Evolutionary conservation across 441 rosid genomes (phyloP).

Genomic region (Eutrema salsugineum): DNA sequence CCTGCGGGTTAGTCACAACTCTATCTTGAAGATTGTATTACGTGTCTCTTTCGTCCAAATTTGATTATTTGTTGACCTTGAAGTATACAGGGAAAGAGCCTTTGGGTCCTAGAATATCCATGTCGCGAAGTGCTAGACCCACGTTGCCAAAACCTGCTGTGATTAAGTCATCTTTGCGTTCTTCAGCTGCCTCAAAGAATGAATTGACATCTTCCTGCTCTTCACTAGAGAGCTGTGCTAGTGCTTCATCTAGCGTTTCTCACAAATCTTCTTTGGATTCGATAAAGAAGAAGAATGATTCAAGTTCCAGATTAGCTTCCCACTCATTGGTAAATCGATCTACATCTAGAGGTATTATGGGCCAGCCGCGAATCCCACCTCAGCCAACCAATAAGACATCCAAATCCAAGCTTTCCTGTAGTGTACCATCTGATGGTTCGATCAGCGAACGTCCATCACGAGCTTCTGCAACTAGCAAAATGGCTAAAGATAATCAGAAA

Average conservation of each 20-base stretch:
- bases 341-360: slow-evolving; percentile 43
- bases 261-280: slow-evolving; percentile 41
- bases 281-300: slow-evolving; percentile 38
- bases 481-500: slow-evolving; percentile 15
- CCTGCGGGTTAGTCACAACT: slow-evolving; percentile 34
- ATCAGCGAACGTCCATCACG: slow-evolving; percentile 74
- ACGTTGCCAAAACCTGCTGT: slow-evolving; percentile 48
- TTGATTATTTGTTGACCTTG: not conserved
- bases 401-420: slow-evolving; percentile 48
- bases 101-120: slow-evolving; percentile 32
- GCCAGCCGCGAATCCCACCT: slow-evolving; percentile 38
- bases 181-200: slow-evolving; percentile 49
- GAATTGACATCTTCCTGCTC: slow-evolving; percentile 66
- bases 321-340: slow-evolving; percentile 38
- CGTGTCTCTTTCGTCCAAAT: not conserved
- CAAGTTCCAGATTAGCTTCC: slow-evolving; percentile 35
- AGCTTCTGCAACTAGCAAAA: slow-evolving; percentile 44
- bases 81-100: slow-evolving; percentile 51
- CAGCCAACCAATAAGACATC: slow-evolving; percentile 45
- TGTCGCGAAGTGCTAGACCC: slow-evolving; percentile 39
- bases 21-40: not conserved
- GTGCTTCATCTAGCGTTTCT: slow-evolving; percentile 58
- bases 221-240: slow-evolving; percentile 64
- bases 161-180: slow-evolving; percentile 43
- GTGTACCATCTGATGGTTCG: slow-evolving; percentile 72